Evolutionary conservation across 768 basidiomycete species (phyloP).

Genomic region (Pisolithus tinctorius): DNA sequence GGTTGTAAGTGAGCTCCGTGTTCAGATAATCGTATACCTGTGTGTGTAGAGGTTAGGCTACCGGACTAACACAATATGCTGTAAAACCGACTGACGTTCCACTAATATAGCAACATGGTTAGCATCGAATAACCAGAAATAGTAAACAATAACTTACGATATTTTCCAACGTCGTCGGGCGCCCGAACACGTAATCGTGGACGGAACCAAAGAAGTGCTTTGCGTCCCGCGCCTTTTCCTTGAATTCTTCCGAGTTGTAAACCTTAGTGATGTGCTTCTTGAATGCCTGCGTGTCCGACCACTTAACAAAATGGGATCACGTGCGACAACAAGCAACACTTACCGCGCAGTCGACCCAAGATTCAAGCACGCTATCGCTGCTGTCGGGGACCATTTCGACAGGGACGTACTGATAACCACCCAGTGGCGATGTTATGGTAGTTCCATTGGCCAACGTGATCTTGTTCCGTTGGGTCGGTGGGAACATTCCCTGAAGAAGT

Average conservation of each 20-base stretch:
- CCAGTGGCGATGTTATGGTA: constrained; percentile 64
- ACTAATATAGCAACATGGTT: constrained; percentile 35
- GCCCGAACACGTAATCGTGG: constrained; percentile 66
- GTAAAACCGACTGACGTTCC: constrained; percentile 51
- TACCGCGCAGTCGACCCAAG: constrained; percentile 63
- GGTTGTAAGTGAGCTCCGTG: constrained; percentile 75
- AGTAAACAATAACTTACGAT: constrained; percentile 37
- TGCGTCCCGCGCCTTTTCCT: constrained; percentile 47
- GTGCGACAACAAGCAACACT: constrained; percentile 30
- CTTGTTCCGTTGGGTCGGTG: constrained; percentile 62
- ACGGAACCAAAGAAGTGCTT: constrained; percentile 56
- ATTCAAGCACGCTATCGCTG: constrained; percentile 74
- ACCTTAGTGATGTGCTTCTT: constrained; percentile 58
- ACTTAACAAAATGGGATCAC: constrained; percentile 22
- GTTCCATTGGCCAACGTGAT: constrained; percentile 75
- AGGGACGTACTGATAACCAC: constrained; percentile 83
- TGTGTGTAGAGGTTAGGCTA: constrained; percentile 7
- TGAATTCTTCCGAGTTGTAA: constrained; percentile 60
- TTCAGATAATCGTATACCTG: constrained; percentile 76
- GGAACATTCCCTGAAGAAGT: constrained; percentile 77
- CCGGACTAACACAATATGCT: background rate
- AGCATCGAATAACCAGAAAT: constrained; percentile 4
- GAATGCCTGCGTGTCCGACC: constrained; percentile 40
- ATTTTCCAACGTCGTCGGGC: constrained; percentile 55
- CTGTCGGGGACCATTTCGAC: constrained; percentile 43